Evolutionary conservation across 495 filamentous ascomycete species (phyloP), one percentile per base, ranked within the genome.

Genomic region (Neurospora intermedia): DNA sequence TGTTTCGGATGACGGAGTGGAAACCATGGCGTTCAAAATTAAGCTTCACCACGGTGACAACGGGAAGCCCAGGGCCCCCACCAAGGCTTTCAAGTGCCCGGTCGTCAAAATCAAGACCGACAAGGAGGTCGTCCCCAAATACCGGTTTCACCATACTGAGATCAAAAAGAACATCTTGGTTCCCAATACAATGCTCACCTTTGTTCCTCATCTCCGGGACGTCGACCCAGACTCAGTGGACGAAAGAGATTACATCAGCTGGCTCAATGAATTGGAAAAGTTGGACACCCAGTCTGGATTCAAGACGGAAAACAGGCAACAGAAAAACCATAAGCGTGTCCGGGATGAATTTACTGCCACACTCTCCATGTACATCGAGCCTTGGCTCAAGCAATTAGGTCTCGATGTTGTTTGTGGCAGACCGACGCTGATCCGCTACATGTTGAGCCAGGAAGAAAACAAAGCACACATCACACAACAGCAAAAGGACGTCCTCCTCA

Each of bases 81-180:
- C 80, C n/a, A 78, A 79, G 62, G 77, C 79, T 40, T 38, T 73
- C 31, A 48, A 74, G 18, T 80, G 76, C 71, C 81, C 81, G 6
- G 79, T 84, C 9, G 71, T 77, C 31, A 78, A 79, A 73, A 82
- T 86, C 73, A 82, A 81, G 70, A 81, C 82, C 8, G 77, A 83
- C 70, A 79, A 76, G 59, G 81, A 82, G 15, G 76, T 77, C 6
- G 82, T 83, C 4, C 84, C 84, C 23, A 72, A 75, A 9, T 86
- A 86, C 72, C 73, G 81, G 35, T 85, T 85, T 69, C 84, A 85
- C 69, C 83, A 85, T 73, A 82, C 85, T n/a, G 83, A 85, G 73
- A 82, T 86, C n/a, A 79, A 74, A 73, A 85, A 83, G 48, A 85
- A 85, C 59, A 83, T 86, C 16, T 81, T 85, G 40, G 81, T 83